Percentiles rank a stretch among this genome's conserved stretches.
phyloP scores from a whole-genome alignment of 176 grass and related monocot genomes.

The Rhynchospora breviuscula region DNA sequence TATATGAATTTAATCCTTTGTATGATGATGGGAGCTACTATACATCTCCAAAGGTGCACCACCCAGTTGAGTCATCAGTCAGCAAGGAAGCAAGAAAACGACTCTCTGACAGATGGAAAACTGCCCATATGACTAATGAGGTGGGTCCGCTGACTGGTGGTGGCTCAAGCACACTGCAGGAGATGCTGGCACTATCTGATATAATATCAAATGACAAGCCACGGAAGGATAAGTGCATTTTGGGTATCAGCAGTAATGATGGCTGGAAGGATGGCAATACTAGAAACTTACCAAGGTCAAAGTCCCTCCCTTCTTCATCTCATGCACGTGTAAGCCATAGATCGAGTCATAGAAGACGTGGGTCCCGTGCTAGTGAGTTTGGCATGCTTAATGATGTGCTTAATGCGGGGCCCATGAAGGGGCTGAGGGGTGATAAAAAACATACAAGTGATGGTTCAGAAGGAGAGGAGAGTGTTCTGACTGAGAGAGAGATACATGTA shows the following conservation, averaged over 20 bases:
- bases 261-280: constrained; percentile 43
- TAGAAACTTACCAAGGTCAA: constrained; percentile 58
- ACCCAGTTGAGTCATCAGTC: constrained; percentile 57
- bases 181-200: constrained; percentile 74
- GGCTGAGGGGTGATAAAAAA: constrained; percentile 40
- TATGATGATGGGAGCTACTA: constrained; percentile 44
- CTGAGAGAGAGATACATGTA: constrained; percentile 75
- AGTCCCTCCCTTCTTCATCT: constrained; percentile 56
- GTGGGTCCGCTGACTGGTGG: constrained; percentile 26
- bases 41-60: constrained; percentile 41
- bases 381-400: constrained; percentile 86
- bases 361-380: constrained; percentile 48
- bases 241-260: constrained; percentile 54
- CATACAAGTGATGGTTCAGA: constrained; percentile 3
- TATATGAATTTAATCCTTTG: constrained; percentile 35
- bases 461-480: constrained; percentile 36
- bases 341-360: constrained; percentile 44
- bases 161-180: constrained; percentile 44
- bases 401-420: constrained; percentile 43
- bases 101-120: constrained; percentile 80
- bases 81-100: constrained; percentile 87
- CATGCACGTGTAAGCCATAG: constrained; percentile 37
- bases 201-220: constrained; percentile 18
- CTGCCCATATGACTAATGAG: constrained; percentile 36
- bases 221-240: constrained; percentile 23